Evolutionary conservation across 2,329 filamentous ascomycete species (phyloP).

Genomic region (Phyllosticta citriasiana): DNA sequence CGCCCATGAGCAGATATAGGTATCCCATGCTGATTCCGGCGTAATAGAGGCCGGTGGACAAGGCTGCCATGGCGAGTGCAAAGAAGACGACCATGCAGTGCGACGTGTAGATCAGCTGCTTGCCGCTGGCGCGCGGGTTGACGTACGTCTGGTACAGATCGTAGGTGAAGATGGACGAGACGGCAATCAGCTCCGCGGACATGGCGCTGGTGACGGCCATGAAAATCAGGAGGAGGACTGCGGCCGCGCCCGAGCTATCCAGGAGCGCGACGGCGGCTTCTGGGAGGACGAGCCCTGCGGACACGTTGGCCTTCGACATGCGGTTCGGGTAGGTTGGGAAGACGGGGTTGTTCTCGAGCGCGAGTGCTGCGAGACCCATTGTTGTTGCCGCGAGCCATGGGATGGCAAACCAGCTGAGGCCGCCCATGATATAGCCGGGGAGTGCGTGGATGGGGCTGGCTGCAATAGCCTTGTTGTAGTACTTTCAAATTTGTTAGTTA

Average conservation of each 20-base stretch:
- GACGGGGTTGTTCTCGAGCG: constrained; percentile 61
- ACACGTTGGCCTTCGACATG: constrained; percentile 64
- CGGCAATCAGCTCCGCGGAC: constrained; percentile 44
- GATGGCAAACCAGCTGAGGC: constrained; percentile 84
- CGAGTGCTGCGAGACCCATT: constrained; percentile 72
- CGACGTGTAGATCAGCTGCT: constrained; percentile 68
- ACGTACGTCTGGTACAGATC: constrained; percentile 84
- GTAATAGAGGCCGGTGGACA: constrained; percentile 58
- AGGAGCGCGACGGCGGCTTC: constrained; percentile 77
- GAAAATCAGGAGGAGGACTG: constrained; percentile 50
- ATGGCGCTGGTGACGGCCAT: constrained; percentile 39
- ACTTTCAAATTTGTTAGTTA: background rate
- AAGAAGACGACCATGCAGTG: constrained; percentile 66
- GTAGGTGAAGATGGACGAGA: constrained; percentile 81
- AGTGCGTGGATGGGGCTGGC: constrained; percentile 77
- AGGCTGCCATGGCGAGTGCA: constrained; percentile 64
- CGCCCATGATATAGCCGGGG: constrained; percentile 79
- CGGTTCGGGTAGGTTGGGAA: constrained; percentile 66
- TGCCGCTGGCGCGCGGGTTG: constrained; percentile 65
- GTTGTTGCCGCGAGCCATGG: constrained; percentile 85
- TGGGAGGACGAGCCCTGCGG: constrained; percentile 73
- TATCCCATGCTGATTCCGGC: constrained; percentile 70
- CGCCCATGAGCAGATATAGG: constrained; percentile 82
- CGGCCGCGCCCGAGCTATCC: constrained; percentile 69
- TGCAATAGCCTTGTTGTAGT: constrained; percentile 85